Conservation (phyloP, 805 yeast genomes). For the Trichomonascus vanleenenianus region DNA sequence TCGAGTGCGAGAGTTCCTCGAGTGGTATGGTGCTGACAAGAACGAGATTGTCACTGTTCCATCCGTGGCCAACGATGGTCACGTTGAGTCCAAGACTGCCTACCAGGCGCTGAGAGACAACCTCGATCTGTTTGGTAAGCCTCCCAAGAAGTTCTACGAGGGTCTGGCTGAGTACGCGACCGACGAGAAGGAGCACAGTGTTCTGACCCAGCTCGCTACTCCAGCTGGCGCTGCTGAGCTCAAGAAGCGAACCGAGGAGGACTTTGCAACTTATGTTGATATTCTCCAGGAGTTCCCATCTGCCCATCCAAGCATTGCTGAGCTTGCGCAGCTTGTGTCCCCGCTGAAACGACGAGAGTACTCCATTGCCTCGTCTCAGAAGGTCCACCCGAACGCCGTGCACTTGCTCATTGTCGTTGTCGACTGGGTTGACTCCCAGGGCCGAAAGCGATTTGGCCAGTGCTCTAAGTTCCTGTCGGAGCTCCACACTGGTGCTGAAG, state of each 20-base stretch:
- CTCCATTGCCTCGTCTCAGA: constrained; percentile 95
- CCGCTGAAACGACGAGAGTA: constrained; percentile 95
- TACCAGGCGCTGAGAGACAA: constrained; percentile 75
- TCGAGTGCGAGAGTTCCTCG: constrained; percentile 61
- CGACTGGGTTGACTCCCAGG: constrained; percentile 85
- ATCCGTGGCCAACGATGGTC: constrained; percentile 38
- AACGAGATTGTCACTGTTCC: constrained; percentile 64
- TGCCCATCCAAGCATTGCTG: constrained; percentile 68
- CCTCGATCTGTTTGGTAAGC: constrained; percentile 86
- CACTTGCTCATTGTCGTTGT: constrained; percentile 91
- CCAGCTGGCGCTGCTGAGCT: constrained; percentile 79
- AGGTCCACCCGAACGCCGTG: constrained; percentile 81
- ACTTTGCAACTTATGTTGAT: constrained; percentile 74
- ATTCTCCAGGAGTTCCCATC: constrained; percentile 70
- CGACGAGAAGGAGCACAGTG: constrained; percentile 56
- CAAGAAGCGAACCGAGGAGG: constrained; percentile 78
- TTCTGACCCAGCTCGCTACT: constrained; percentile 56
- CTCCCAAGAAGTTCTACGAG: constrained; percentile 92
- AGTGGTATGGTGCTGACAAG: constrained; percentile 62
- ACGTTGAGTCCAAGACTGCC: constrained; percentile 68
- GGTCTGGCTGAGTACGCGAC: constrained; percentile 64
- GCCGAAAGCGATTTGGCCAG: constrained; percentile 85
- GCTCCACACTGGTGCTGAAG: constrained; percentile 68
- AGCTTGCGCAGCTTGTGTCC: constrained; percentile 64
- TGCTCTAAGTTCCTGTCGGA: constrained; percentile 87